Evolutionary conservation across 495 filamentous ascomycete species (phyloP).

Genomic region (Penicillium mononematosum): DNA sequence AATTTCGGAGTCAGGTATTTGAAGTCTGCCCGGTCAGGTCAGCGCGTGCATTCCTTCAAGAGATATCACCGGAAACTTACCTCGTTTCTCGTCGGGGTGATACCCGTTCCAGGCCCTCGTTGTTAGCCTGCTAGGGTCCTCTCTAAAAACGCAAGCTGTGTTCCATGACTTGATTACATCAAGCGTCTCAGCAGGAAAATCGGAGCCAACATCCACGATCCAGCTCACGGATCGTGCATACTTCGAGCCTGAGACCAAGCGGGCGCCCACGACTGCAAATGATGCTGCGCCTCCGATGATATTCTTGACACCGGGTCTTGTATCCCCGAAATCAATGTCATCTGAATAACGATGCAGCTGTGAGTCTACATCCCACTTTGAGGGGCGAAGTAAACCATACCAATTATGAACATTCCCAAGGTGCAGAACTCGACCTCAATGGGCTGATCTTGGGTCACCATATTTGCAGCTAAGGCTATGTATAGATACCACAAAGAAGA

Average conservation of each 20-base stretch:
- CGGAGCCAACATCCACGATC: conserved; percentile 85
- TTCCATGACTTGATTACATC: conserved; percentile 65
- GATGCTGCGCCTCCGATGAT: conserved; percentile 84
- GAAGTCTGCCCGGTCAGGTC: conserved; percentile 62
- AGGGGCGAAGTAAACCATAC: conserved; percentile 46
- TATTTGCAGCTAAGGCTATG: conserved; percentile 19
- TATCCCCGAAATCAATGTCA: conserved; percentile 74
- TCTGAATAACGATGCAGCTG: conserved; percentile 51
- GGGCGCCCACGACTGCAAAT: conserved; percentile 83
- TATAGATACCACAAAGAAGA: conserved; percentile 4
- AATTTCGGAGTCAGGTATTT: conserved; percentile 84
- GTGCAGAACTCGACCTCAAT: conserved; percentile 73
- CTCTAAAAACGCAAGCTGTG: conserved; percentile 67
- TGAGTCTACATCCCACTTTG: conserved; percentile 22
- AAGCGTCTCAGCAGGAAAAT: conserved; percentile 72
- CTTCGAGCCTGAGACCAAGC: conserved; percentile 65
- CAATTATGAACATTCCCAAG: conserved; percentile 94
- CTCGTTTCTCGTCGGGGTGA: conserved; percentile 54
- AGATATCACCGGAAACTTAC: conserved; percentile 30
- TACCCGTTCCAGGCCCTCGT: conserved; percentile 94
- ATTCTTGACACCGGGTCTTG: conserved; percentile 59
- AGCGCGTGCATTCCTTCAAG: conserved; percentile 12
- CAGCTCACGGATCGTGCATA: conserved; percentile 66
- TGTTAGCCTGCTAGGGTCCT: conserved; percentile 65
- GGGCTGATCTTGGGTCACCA: conserved; percentile 1